These are phyloP conservation scores for Polygonum maritimum DNA, from an alignment of 148 eudicot genomes.

Conservation along the genomic window DNA sequence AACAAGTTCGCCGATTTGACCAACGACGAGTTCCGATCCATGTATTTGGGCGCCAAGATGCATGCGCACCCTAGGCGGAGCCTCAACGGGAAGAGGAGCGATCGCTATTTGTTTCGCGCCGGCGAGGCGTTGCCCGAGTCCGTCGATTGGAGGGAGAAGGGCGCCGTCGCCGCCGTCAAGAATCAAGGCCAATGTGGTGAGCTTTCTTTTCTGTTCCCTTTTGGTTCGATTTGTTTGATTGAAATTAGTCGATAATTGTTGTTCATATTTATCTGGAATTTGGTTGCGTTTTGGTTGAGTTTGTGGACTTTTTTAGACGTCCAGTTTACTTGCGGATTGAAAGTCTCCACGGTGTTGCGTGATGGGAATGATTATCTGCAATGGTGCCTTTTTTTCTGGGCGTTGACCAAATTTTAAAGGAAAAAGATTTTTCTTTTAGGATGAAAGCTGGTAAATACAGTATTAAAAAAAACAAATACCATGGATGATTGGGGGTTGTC, in stretches of 20 bases:
- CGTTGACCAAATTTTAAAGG: background rate
- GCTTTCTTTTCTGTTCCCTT: background rate
- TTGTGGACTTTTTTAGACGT: background rate
- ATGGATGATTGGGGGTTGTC: background rate
- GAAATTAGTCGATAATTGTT: background rate
- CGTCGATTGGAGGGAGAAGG: slow-evolving; percentile 76
- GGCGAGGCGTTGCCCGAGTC: slow-evolving; percentile 54
- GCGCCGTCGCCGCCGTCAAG: slow-evolving; percentile 66
- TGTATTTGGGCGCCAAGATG: slow-evolving; percentile 30
- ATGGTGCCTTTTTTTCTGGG: background rate
- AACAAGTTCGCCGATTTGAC: slow-evolving; percentile 72
- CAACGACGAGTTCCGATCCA: slow-evolving; percentile 62
- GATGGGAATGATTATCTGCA: background rate
- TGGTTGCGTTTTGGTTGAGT: background rate
- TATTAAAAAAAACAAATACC: background rate
- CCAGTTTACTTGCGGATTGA: background rate
- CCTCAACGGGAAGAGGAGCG: slow-evolving; percentile 15
- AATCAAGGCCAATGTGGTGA: slow-evolving; percentile 80
- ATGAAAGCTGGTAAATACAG: background rate
- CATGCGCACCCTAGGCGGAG: slow-evolving; percentile 12
- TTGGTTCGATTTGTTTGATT: background rate
- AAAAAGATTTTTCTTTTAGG: background rate
- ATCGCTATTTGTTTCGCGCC: slow-evolving; percentile 29
- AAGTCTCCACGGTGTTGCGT: slow-evolving; percentile 1
- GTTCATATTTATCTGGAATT: background rate